phyloP scores from a whole-genome alignment of 345 rosid species.

The Citropsis articulata region DNA sequence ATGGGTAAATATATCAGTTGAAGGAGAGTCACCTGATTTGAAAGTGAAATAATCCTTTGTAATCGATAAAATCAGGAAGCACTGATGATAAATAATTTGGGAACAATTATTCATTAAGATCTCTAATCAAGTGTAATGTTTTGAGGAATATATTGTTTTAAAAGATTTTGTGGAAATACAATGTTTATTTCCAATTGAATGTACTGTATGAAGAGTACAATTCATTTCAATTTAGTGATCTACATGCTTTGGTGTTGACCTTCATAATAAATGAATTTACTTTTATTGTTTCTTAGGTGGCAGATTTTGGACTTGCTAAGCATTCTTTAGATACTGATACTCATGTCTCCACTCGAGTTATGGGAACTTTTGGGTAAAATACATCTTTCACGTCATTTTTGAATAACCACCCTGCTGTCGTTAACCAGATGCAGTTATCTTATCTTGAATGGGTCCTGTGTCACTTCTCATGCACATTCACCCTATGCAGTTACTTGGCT shows the following conservation, averaged over 20 bases:
- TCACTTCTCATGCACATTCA: constrained; percentile 12
- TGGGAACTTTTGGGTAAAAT: constrained; percentile 92
- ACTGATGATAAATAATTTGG: not conserved
- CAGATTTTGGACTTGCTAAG: constrained; percentile 94
- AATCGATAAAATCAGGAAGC: not conserved
- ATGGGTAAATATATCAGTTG: not conserved
- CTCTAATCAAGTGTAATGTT: not conserved
- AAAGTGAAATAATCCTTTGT: not conserved
- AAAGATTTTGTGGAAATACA: not conserved
- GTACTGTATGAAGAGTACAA: not conserved
- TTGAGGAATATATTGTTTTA: not conserved
- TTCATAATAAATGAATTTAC: not conserved
- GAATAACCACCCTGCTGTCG: not conserved
- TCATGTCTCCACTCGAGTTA: constrained; percentile 83
- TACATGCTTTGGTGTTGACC: not conserved
- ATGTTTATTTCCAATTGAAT: not conserved
- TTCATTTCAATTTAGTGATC: not conserved
- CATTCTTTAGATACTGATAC: constrained; percentile 67
- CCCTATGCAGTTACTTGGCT: constrained; percentile 66
- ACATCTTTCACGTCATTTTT: constrained; percentile 2
- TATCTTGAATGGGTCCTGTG: not conserved
- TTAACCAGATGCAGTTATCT: not conserved
- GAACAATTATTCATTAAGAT: not conserved
- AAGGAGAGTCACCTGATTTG: not conserved
- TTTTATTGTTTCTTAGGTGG: constrained; percentile 49